Base-by-base conservation (phyloP, 2,329 filamentous ascomycete species). In the Penicillium frequentans region DNA sequence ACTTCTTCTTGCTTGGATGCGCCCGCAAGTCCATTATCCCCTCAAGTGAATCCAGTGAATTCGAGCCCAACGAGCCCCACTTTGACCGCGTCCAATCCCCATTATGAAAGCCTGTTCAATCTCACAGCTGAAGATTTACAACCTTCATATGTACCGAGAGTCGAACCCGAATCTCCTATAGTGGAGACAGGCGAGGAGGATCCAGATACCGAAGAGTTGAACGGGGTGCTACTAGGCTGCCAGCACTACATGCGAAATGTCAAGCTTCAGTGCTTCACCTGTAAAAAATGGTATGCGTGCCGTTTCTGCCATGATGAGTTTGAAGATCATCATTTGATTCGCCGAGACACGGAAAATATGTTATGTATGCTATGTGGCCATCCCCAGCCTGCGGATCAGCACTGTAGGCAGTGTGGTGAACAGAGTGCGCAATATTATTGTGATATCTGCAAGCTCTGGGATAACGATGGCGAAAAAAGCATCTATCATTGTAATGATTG, bases 401-500 rank as follows among this genome's bases (percentile, higher is more conserved):
- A 85, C 51, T 99, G 95, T 73, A 81, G 83, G 50, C 82, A 85
- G 55, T 99, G 95, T 71, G 89, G 87, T 19, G 86, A 87, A 64
- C 84, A 86, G 56, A 86, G 91, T 7, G 92, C 93, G 13, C 89
- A 89, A 69, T 98, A 98, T 74, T 99, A 96, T 72, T 99, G 95
- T 77, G 84, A 86, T 53, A 89, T 95, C 54, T 99, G 95, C 81
- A 97, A 97, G 76, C 82, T 99, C 1, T 99, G 95, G 95, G 93
- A 98, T 69, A 92, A 98, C 69, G 90, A 97, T 65, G 85, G 87
- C 54, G 88, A 86, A 64, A 97, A 96, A 73, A 89, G 88, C 63
- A 96, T 98, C 56, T 99, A 99, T 71, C 95, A 99, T 72, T 99
- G 95, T 74, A 85, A 87, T 68, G 95, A 98, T 69, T 99, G 95